Evolutionary conservation across 2,329 filamentous ascomycete species (phyloP).

Genomic region (Thielaviopsis punctulata): DNA sequence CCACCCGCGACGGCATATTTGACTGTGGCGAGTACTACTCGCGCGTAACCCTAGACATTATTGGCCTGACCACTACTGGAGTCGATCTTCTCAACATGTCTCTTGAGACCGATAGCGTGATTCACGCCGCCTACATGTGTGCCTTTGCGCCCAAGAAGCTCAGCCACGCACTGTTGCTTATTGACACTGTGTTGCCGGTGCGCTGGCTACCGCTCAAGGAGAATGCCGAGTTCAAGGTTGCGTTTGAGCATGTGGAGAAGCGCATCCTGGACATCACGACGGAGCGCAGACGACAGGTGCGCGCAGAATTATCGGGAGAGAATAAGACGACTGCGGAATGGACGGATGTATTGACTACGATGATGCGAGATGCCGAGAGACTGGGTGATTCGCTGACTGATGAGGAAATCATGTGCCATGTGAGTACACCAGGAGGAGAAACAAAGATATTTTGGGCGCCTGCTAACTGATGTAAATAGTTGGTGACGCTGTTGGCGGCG

Average conservation of each 20-base stretch:
- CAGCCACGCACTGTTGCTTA: constrained; percentile 16
- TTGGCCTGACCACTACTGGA: constrained; percentile 20
- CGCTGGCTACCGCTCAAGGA: constrained; percentile 22
- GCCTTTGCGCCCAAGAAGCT: constrained; percentile 15
- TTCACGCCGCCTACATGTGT: constrained; percentile 17
- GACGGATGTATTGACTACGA: constrained; percentile 18
- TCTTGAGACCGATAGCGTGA: constrained; percentile 12
- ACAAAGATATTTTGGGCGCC: background rate
- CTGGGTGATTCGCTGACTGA: constrained; percentile 15
- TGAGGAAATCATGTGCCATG: constrained; percentile 15
- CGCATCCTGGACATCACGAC: constrained; percentile 15
- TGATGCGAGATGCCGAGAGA: constrained; percentile 19
- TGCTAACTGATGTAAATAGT: constrained; percentile 22
- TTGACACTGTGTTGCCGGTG: constrained; percentile 20
- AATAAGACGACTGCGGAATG: constrained; percentile 11
- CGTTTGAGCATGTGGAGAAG: constrained; percentile 17
- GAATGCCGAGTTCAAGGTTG: constrained; percentile 20
- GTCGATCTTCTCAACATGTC: constrained; percentile 19
- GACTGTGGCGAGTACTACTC: constrained; percentile 16
- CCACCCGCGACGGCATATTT: constrained; percentile 12
- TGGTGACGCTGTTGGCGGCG: constrained; percentile 27
- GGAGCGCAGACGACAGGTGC: constrained; percentile 6
- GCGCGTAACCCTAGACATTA: constrained; percentile 21
- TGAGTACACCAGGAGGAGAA: background rate
- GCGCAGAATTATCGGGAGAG: constrained; percentile 7